phyloP scores from a whole-genome alignment of 2,329 filamentous ascomycete species.

The Elsinoe perseae region DNA sequence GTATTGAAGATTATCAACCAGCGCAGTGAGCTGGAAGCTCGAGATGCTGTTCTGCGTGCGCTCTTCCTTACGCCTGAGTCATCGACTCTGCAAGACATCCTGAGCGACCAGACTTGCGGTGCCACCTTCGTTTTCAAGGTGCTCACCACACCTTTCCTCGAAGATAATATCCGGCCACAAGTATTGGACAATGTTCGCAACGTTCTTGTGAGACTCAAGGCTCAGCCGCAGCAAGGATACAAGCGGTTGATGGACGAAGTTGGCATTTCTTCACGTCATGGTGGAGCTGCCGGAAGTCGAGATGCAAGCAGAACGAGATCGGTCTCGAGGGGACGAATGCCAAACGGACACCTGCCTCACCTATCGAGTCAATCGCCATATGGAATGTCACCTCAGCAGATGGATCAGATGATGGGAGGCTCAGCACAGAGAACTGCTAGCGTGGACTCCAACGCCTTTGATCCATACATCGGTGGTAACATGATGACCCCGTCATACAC shows the following conservation, averaged over 20 bases:
- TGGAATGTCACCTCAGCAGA: conserved; percentile 31
- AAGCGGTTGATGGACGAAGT: conserved; percentile 99
- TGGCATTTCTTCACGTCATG: conserved; percentile 60
- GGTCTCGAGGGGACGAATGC: conserved; percentile 27
- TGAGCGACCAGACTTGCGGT: conserved; percentile 84
- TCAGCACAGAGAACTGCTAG: conserved; percentile 40
- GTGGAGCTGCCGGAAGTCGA: conserved; percentile 32
- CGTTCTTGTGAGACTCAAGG: conserved; percentile 82
- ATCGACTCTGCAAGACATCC: conserved; percentile 77
- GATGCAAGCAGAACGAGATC: conserved; percentile 27
- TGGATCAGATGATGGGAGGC: conserved; percentile 31
- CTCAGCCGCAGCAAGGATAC: conserved; percentile 89
- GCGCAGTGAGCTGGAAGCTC: conserved; percentile 84
- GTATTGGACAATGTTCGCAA: conserved; percentile 88
- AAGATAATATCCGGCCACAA: conserved; percentile 78
- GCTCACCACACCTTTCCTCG: conserved; percentile 92
- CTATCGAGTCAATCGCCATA: conserved; percentile 25
- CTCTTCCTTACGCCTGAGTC: conserved; percentile 88
- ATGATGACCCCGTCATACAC: conserved; percentile 30
- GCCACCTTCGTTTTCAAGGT: conserved; percentile 98
- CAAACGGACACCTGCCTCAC: conserved; percentile 29
- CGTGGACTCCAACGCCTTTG: conserved; percentile 44
- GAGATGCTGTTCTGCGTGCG: conserved; percentile 81
- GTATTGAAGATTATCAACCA: conserved; percentile 98
- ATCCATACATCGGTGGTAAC: conserved; percentile 34